Evolutionary conservation across 139 green algal genomes (phyloP).

Genomic region (Edaphochlamys debaryana): DNA sequence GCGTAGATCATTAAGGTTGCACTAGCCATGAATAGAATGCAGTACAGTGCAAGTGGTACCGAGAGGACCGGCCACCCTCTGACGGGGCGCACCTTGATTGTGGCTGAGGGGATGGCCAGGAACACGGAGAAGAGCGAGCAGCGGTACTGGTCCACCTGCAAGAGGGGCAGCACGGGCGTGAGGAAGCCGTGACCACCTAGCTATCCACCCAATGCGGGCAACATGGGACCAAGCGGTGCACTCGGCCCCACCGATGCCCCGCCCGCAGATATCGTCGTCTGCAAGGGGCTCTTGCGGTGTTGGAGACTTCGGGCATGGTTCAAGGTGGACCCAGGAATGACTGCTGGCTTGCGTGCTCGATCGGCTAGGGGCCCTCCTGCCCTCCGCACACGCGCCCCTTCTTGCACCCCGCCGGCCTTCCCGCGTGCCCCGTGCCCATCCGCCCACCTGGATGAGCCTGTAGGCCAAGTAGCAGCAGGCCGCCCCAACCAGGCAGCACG

Average conservation of each 20-base stretch:
- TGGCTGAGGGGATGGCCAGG: neutral
- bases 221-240: no score
- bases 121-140: no score
- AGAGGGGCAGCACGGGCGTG: neutral
- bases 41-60: neutral
- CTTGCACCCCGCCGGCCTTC: no score
- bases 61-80: neutral
- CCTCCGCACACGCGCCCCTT: no score
- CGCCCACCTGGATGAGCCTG: no score
- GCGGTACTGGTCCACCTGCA: neutral
- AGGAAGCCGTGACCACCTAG: no score
- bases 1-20: neutral
- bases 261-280: neutral
- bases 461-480: slow-evolving; percentile 1
- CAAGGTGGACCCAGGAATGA: no score
- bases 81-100: neutral
- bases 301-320: no score
- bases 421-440: neutral
- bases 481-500: neutral
- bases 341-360: no score
- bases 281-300: no score
- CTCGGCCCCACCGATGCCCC: neutral
- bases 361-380: no score
- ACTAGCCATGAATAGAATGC: neutral
- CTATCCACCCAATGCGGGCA: no score